phyloP scores from a whole-genome alignment of 352 stramenopile genomes.

The Globisporangium radiosum region DNA sequence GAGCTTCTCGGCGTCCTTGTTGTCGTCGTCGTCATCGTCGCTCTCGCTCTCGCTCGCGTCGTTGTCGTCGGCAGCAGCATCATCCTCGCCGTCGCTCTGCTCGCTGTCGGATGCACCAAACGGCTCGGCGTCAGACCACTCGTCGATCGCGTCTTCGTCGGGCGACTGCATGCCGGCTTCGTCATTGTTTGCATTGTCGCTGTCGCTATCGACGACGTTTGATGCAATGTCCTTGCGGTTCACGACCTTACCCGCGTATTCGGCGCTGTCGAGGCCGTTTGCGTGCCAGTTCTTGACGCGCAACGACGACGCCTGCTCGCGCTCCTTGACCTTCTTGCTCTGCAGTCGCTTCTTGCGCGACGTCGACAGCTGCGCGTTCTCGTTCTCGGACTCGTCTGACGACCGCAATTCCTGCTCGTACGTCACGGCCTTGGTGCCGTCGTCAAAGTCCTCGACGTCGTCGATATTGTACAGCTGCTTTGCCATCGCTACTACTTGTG shows the following conservation, averaged over 20 bases:
- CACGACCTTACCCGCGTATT: constrained; percentile 77
- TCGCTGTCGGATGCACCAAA: constrained; percentile 66
- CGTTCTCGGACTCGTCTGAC: constrained; percentile 17
- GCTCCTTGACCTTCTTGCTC: constrained; percentile 19
- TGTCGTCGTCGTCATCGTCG: constrained; percentile 29
- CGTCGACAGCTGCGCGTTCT: constrained; percentile 30
- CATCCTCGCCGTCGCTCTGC: constrained; percentile 20
- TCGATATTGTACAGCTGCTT: constrained; percentile 73
- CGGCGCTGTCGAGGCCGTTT: constrained; percentile 33
- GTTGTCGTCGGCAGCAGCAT: constrained; percentile 25
- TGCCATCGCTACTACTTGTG: constrained; percentile 24
- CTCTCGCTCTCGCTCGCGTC: constrained; percentile 22
- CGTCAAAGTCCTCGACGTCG: constrained; percentile 75
- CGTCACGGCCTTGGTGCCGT: constrained; percentile 58
- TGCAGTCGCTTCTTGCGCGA: constrained; percentile 59
- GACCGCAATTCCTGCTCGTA: constrained; percentile 19
- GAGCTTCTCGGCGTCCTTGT: constrained; percentile 66
- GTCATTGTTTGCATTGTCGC: background rate
- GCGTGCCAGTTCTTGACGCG: constrained; percentile 76
- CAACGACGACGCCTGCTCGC: constrained; percentile 52
- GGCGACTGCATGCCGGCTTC: constrained; percentile 37
- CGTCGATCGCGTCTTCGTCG: constrained; percentile 64
- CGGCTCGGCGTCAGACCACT: constrained; percentile 79
- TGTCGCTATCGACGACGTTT: background rate
- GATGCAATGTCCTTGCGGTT: constrained; percentile 48